phyloP scores from a whole-genome alignment of 164 flowering plant species.

The Annona squamosa region DNA sequence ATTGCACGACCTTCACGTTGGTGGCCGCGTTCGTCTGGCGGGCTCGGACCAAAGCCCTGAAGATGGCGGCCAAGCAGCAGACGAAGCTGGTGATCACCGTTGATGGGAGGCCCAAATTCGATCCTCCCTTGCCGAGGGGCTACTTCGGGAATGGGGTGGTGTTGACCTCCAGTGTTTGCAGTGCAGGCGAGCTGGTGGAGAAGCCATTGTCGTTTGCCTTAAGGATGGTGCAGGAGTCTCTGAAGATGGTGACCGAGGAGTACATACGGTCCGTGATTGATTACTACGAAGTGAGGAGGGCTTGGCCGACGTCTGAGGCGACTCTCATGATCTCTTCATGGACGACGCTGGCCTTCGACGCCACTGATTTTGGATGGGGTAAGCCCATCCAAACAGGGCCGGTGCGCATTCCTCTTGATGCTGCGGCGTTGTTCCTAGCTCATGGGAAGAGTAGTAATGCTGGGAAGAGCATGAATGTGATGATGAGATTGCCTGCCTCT shows the following conservation, averaged over 20 bases:
- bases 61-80: constrained; percentile 57
- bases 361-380: constrained; percentile 27
- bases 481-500: not conserved
- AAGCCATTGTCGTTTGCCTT: constrained; percentile 54
- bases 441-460: constrained; percentile 3
- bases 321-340: constrained; percentile 79
- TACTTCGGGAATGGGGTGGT: constrained; percentile 84
- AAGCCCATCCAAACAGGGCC: constrained; percentile 12
- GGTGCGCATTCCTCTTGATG: constrained; percentile 8
- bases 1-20: constrained; percentile 80
- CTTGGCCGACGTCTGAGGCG: constrained; percentile 62
- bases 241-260: constrained; percentile 48
- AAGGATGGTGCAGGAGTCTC: constrained; percentile 53
- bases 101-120: constrained; percentile 66
- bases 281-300: constrained; percentile 64
- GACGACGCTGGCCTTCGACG: constrained; percentile 45
- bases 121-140: constrained; percentile 64
- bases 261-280: constrained; percentile 87
- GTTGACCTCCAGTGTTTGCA: constrained; percentile 54
- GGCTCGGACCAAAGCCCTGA: constrained; percentile 50
- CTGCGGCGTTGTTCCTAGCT: constrained; percentile 16
- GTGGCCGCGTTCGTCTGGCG: constrained; percentile 86
- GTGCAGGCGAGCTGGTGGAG: constrained; percentile 47
- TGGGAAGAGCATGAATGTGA: constrained; percentile 3
- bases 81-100: constrained; percentile 87